Conservation (phyloP, 805 yeast species). For the Priceomyces fermenticarens region DNA sequence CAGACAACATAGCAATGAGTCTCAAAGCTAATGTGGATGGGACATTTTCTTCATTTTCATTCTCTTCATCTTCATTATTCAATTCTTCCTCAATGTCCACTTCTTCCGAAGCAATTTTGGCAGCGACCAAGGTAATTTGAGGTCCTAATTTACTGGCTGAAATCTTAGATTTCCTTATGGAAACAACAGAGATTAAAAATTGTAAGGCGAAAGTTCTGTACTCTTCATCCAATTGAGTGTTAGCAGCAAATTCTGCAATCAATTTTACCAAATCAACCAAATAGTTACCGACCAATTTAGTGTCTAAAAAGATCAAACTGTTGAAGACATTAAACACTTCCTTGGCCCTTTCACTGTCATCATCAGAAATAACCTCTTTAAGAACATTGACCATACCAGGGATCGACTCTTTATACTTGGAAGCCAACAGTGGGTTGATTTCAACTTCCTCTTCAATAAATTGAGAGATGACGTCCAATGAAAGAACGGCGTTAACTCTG, state of each 20-base stretch:
- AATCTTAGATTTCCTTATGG: slow-evolving; percentile 79
- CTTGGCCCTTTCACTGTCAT: slow-evolving; percentile 70
- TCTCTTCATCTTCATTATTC: slow-evolving; percentile 80
- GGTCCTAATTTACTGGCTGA: slow-evolving; percentile 82
- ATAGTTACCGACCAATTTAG: slow-evolving; percentile 73
- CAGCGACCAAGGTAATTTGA: slow-evolving; percentile 66
- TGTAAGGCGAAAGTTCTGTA: slow-evolving; percentile 79
- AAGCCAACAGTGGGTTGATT: slow-evolving; percentile 41
- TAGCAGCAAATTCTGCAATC: slow-evolving; percentile 71
- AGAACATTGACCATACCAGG: slow-evolving; percentile 82
- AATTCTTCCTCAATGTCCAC: slow-evolving; percentile 73
- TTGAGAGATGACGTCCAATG: slow-evolving; percentile 68
- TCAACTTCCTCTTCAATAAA: slow-evolving; percentile 60
- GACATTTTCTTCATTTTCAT: slow-evolving; percentile 87
- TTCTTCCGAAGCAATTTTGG: slow-evolving; percentile 74
- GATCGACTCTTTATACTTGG: slow-evolving; percentile 60
- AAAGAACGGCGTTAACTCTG: slow-evolving; percentile 79
- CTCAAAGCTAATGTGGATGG: slow-evolving; percentile 78
- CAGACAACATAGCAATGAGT: slow-evolving; percentile 71
- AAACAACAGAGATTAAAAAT: slow-evolving; percentile 74
- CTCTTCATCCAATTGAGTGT: slow-evolving; percentile 70
- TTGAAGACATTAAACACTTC: slow-evolving; percentile 82
- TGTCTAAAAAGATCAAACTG: slow-evolving; percentile 71
- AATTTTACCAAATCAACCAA: slow-evolving; percentile 66
- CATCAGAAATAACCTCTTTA: slow-evolving; percentile 65